These are phyloP conservation scores for Xylaria sp. DNA, from an alignment of 2,329 filamentous ascomycete genomes.

Conservation along the genomic window DNA sequence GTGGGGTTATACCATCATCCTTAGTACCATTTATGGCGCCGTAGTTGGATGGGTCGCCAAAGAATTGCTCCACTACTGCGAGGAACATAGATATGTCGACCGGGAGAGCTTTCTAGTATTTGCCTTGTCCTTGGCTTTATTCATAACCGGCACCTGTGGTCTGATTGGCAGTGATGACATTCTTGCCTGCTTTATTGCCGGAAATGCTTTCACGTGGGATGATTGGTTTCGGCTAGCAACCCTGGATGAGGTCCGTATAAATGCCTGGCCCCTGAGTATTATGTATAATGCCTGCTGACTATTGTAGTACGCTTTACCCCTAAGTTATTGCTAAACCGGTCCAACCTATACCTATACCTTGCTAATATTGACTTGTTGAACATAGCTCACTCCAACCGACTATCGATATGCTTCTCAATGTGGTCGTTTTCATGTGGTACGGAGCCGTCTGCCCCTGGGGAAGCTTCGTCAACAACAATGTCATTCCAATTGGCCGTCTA, in stretches of 20 bases:
- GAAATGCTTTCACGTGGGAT: conserved; percentile 91
- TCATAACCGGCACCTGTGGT: conserved; percentile 87
- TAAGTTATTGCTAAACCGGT: not conserved
- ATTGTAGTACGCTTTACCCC: conserved; percentile 39
- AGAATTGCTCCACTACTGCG: conserved; percentile 84
- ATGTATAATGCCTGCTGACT: conserved; percentile 27
- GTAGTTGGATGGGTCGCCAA: conserved; percentile 84
- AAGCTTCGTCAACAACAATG: conserved; percentile 71
- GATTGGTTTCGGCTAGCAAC: conserved; percentile 95
- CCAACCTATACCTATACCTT: not conserved
- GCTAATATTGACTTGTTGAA: conserved; percentile 33
- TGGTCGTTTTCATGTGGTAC: conserved; percentile 90
- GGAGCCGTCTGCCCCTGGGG: conserved; percentile 87
- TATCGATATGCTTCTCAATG: conserved; percentile 93
- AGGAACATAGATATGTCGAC: conserved; percentile 83
- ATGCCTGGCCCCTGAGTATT: not conserved
- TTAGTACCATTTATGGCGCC: conserved; percentile 82
- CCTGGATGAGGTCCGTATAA: conserved; percentile 71
- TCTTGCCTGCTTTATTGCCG: conserved; percentile 90
- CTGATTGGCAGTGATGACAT: conserved; percentile 91
- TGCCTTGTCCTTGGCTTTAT: conserved; percentile 84
- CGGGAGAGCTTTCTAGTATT: conserved; percentile 90
- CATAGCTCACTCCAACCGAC: conserved; percentile 82
- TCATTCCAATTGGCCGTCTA: conserved; percentile 80
- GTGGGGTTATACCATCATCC: conserved; percentile 82